Percentiles rank a stretch among this genome's conserved stretches.
phyloP scores from a whole-genome alignment of 768 basidiomycete species.

The Boletellus ananiceps region DNA sequence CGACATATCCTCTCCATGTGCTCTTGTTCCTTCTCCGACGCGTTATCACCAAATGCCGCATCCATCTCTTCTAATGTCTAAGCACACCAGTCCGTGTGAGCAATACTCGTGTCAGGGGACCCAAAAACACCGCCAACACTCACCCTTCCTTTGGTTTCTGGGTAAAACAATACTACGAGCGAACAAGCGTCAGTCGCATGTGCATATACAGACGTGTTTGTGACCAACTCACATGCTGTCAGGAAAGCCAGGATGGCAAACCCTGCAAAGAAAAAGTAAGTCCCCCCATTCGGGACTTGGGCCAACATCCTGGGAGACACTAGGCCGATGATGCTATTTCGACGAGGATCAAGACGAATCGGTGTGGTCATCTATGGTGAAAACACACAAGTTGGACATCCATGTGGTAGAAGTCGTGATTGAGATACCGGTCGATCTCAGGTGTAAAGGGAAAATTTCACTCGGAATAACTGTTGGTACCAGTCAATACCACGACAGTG shows the following conservation, averaged over 20 bases:
- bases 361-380: not conserved
- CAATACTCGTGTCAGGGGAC: no score
- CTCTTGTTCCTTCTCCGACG: constrained; percentile 23
- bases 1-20: constrained; percentile 27
- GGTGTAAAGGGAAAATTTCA: constrained; percentile 40
- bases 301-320: constrained; percentile 27
- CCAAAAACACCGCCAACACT: constrained; percentile 2
- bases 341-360: not conserved
- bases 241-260: constrained; percentile 26
- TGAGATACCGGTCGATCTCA: constrained; percentile 39
- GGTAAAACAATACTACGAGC: constrained; percentile 22
- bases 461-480: constrained; percentile 34
- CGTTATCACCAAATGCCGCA: constrained; percentile 28
- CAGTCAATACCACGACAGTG: constrained; percentile 1
- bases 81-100: not conserved
- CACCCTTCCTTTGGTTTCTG: constrained; percentile 32
- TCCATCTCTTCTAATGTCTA: constrained; percentile 35
- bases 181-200: not conserved
- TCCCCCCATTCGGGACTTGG: constrained; percentile 18
- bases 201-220: no score
- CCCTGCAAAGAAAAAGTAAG: constrained; percentile 29
- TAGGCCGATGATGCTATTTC: constrained; percentile 24
- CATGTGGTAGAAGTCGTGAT: constrained; percentile 40
- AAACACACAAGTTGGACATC: constrained; percentile 36
- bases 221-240: constrained; percentile 22